These are phyloP conservation scores for Ganoderma sinense DNA, from an alignment of 1,284 basidiomycete species.

Conservation along the genomic window DNA sequence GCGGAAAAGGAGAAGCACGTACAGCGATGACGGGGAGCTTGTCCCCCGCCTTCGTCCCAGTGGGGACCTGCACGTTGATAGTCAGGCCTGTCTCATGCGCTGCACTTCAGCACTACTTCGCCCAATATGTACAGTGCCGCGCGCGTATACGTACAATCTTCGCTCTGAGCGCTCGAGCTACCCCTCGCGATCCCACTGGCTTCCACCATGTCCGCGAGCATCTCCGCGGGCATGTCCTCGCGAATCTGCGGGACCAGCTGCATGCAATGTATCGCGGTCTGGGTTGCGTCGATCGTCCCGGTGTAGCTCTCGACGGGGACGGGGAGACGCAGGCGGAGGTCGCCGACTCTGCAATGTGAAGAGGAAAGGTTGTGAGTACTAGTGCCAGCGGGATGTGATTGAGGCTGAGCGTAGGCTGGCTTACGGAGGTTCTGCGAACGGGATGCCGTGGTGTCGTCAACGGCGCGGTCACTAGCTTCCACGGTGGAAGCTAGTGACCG, in stretches of 20 bases:
- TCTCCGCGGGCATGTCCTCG: neutral
- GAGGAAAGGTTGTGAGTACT: neutral
- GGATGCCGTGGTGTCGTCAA: slow-evolving; percentile 50
- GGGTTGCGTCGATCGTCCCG: slow-evolving; percentile 46
- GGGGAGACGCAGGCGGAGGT: slow-evolving; percentile 53
- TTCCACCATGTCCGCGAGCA: slow-evolving; percentile 30
- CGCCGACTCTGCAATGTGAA: slow-evolving; percentile 4
- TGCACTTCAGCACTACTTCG: neutral
- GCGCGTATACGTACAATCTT: slow-evolving; percentile 30
- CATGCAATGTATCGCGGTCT: slow-evolving; percentile 56
- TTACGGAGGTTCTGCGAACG: slow-evolving; percentile 55
- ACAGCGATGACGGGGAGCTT: slow-evolving; percentile 64
- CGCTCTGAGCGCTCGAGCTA: slow-evolving; percentile 13
- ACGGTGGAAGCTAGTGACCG: slow-evolving; percentile 49
- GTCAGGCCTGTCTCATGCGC: neutral
- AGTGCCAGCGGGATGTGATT: neutral
- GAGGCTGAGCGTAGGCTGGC: slow-evolving; percentile 16
- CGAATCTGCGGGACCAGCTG: slow-evolving; percentile 45
- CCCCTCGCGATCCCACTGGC: slow-evolving; percentile 22
- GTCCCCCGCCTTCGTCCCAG: slow-evolving; percentile 41
- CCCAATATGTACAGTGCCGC: too few species aligned
- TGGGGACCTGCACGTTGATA: slow-evolving; percentile 5
- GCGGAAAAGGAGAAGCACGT: neutral
- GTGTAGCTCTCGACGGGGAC: slow-evolving; percentile 49
- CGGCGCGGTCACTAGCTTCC: slow-evolving; percentile 46